Evolutionary conservation across 1,139 yeast species (phyloP), one percentile per base, ranked within the genome.

Genomic region (Hanseniaspora gamundiae): DNA sequence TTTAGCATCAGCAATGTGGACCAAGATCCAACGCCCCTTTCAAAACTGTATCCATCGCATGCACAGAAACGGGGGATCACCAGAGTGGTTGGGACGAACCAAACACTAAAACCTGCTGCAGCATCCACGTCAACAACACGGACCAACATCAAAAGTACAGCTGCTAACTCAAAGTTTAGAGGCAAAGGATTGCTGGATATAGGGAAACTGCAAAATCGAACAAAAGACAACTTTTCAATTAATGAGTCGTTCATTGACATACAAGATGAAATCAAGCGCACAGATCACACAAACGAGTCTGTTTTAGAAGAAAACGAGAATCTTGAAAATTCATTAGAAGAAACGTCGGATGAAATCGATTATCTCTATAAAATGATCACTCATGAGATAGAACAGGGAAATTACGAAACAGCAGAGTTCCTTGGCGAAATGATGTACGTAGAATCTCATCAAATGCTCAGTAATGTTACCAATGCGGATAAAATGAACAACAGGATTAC

Each of bases 391-490:
- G 46, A 50, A 17, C 61, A 59, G 45, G 40, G 57, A 42, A 59
- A 59, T 40, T 50, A 50, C 40, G 59, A 56, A 6, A 52, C 62
- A 2, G 62, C 64, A 8, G 55, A 52, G 29, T 60, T 60, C 43
- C 40, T 53, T 14, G 49, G 60, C 2, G 64, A 60, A 44, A 38
- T 60, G 35, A 43, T 57, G 26, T 53, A 49, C 41, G 50, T 61
- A 16, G 56, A 54, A 43, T 53, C 57, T 42, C 42, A 42, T 16
- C 51, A 49, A 9, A 40, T 54, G 41, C 53, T 54, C 11, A 44
- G 46, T 19, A 40, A 6, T 13, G 27, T 35, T 10, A 4, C 11
- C 5, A 6, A 31, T 31, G 35, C 6, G 14, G 35, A 17, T 5
- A 9, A 14, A 31, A 9, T 14, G 20, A 6, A 10, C 11, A 31